Evolutionary conservation across 2,329 filamentous ascomycete genomes (phyloP).

Genomic region (Aspergillus phoenicis): DNA sequence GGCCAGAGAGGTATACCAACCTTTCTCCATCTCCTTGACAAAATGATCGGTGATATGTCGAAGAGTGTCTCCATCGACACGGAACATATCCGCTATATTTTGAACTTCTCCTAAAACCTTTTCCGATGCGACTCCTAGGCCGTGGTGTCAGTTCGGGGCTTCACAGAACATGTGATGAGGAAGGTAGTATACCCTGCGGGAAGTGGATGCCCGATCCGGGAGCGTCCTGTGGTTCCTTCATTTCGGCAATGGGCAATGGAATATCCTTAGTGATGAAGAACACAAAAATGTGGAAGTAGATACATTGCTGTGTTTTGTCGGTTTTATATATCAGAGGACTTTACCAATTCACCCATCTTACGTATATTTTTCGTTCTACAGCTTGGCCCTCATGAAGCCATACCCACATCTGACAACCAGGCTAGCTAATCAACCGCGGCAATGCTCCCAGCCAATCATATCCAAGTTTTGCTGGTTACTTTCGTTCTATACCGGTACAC

Average conservation of each 20-base stretch:
- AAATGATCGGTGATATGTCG: slow-evolving; percentile 89
- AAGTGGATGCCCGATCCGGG: neutral
- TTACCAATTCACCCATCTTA: neutral
- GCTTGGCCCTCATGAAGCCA: neutral
- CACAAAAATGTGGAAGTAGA: too few species aligned
- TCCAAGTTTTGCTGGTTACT: neutral
- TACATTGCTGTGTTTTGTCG: too few species aligned
- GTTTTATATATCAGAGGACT: too few species aligned
- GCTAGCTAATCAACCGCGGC: neutral
- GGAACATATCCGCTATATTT: slow-evolving; percentile 56
- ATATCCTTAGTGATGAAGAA: too few species aligned
- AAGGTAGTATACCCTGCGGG: neutral
- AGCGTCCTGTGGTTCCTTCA: slow-evolving; percentile 4
- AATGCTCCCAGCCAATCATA: neutral
- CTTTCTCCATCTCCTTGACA: slow-evolving; percentile 70
- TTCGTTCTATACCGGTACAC: neutral
- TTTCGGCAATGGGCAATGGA: neutral
- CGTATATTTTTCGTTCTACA: neutral
- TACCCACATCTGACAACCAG: neutral
- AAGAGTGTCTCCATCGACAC: slow-evolving; percentile 70
- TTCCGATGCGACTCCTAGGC: neutral
- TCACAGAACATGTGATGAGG: neutral
- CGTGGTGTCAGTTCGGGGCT: neutral
- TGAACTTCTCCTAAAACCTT: neutral
- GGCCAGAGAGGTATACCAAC: neutral